phyloP scores from a whole-genome alignment of 495 filamentous ascomycete species.

The Penicillium ucsense region DNA sequence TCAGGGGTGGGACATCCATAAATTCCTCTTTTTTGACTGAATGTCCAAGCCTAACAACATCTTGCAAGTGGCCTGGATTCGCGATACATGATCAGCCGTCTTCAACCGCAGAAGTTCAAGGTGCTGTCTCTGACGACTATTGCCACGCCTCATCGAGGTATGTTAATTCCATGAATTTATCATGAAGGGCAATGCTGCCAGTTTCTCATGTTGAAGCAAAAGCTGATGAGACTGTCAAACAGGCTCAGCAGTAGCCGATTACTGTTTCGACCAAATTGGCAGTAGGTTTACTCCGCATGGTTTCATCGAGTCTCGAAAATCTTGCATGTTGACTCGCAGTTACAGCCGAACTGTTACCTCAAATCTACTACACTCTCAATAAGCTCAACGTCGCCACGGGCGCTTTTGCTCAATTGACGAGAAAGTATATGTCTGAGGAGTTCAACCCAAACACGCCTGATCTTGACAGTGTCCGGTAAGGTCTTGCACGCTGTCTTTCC shows the following conservation, averaged over 20 bases:
- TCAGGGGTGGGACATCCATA: conserved; percentile 35
- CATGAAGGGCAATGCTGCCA: too few species aligned
- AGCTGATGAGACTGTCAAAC: conserved; percentile 1
- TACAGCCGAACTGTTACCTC: conserved; percentile 46
- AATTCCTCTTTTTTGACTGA: not conserved
- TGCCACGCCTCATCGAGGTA: conserved; percentile 76
- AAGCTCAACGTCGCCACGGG: conserved; percentile 62
- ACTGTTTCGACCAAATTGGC: conserved; percentile 62
- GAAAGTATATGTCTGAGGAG: conserved; percentile 63
- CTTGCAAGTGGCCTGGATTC: conserved; percentile 70
- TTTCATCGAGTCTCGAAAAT: not conserved
- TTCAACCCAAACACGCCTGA: conserved; percentile 82
- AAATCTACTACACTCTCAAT: conserved; percentile 60
- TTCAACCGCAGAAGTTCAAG: conserved; percentile 61
- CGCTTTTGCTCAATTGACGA: conserved; percentile 79
- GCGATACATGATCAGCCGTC: conserved; percentile 80
- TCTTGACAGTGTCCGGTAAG: conserved; percentile 53
- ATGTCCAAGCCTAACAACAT: not conserved
- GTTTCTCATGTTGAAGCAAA: not conserved
- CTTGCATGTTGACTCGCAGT: not conserved
- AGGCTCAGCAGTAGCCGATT: conserved; percentile 79
- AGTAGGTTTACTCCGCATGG: conserved; percentile 10
- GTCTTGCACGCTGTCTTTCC: not conserved
- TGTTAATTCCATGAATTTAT: not conserved
- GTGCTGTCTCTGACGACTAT: conserved; percentile 79